phyloP scores from a whole-genome alignment of 75 land plant species.

The Isoetes taiwanensis region DNA sequence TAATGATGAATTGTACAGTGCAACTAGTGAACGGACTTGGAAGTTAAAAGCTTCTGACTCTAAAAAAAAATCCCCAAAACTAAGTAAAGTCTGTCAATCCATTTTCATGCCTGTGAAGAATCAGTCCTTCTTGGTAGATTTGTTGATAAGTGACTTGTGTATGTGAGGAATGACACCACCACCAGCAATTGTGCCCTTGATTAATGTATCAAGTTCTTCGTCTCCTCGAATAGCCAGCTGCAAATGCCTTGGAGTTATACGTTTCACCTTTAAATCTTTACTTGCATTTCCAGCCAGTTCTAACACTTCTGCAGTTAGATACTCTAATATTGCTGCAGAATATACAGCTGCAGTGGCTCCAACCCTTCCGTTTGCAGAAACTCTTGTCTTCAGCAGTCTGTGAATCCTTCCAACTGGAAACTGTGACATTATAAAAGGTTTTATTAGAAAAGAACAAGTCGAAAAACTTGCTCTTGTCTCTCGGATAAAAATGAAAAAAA shows the following conservation, averaged over 20 bases:
- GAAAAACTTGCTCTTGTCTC: too few species aligned
- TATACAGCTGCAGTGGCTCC: constrained; percentile 68
- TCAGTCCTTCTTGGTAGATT: constrained; percentile 46
- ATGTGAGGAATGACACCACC: constrained; percentile 68
- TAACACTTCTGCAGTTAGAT: constrained; percentile 52
- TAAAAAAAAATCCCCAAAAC: too few species aligned
- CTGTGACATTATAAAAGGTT: constrained; percentile 17
- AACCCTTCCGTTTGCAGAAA: constrained; percentile 37
- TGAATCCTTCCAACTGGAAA: constrained; percentile 61
- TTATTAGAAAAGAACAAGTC: too few species aligned
- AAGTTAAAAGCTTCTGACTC: too few species aligned
- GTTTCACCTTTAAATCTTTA: constrained; percentile 49
- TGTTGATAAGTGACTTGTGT: constrained; percentile 59
- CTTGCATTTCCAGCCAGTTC: constrained; percentile 66
- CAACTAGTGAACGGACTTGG: too few species aligned
- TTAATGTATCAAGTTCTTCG: constrained; percentile 45
- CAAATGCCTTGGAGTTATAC: constrained; percentile 54
- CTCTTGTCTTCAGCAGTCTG: constrained; percentile 37
- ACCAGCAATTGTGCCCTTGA: constrained; percentile 55
- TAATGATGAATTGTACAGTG: too few species aligned
- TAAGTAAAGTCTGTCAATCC: too few species aligned
- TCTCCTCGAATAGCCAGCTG: constrained; percentile 57
- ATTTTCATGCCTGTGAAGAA: too few species aligned
- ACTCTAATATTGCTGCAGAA: constrained; percentile 56
- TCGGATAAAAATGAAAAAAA: too few species aligned